These are phyloP conservation scores for Crithidia expoeki DNA, from an alignment of 208 protist species.

Conservation along the genomic window DNA sequence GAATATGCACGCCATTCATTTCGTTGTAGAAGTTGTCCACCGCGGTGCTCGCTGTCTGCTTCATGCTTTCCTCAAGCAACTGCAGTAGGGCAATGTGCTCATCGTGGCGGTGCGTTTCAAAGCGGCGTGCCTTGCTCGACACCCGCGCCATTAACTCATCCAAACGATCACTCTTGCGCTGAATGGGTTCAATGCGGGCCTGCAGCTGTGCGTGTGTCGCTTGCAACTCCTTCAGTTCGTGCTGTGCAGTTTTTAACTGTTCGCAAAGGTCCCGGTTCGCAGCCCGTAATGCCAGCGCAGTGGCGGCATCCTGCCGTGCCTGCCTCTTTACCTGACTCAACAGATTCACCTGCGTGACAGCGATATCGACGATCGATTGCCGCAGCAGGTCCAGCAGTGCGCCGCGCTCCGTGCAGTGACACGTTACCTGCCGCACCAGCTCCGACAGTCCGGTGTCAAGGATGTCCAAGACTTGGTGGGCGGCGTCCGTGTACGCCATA, in stretches of 20 bases:
- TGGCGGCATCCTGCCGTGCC: slow-evolving; percentile 21
- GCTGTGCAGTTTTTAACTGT: background rate
- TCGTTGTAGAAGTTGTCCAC: slow-evolving; percentile 62
- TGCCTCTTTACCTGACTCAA: slow-evolving; percentile 70
- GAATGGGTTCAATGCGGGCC: slow-evolving; percentile 43
- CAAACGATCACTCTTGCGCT: slow-evolving; percentile 64
- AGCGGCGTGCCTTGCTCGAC: slow-evolving; percentile 55
- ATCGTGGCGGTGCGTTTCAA: slow-evolving; percentile 57
- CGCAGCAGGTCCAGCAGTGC: slow-evolving; percentile 81
- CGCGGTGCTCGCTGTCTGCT: slow-evolving; percentile 49
- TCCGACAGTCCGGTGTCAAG: slow-evolving; percentile 81
- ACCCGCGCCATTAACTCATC: slow-evolving; percentile 77
- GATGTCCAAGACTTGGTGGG: slow-evolving; percentile 56
- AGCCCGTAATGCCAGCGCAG: slow-evolving; percentile 31
- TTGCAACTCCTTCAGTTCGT: slow-evolving; percentile 23
- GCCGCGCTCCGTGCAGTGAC: slow-evolving; percentile 77
- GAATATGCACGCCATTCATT: slow-evolving; percentile 31
- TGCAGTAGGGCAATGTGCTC: slow-evolving; percentile 63
- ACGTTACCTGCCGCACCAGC: slow-evolving; percentile 70
- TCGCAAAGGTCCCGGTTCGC: slow-evolving; percentile 31
- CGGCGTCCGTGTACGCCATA: slow-evolving; percentile 66
- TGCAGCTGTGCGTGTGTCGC: slow-evolving; percentile 20
- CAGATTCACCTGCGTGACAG: slow-evolving; percentile 56
- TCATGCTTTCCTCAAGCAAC: slow-evolving; percentile 75
- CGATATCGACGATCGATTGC: slow-evolving; percentile 71